Conservation (phyloP, 139 green algal genomes). For the Nannochloris sp. region DNA sequence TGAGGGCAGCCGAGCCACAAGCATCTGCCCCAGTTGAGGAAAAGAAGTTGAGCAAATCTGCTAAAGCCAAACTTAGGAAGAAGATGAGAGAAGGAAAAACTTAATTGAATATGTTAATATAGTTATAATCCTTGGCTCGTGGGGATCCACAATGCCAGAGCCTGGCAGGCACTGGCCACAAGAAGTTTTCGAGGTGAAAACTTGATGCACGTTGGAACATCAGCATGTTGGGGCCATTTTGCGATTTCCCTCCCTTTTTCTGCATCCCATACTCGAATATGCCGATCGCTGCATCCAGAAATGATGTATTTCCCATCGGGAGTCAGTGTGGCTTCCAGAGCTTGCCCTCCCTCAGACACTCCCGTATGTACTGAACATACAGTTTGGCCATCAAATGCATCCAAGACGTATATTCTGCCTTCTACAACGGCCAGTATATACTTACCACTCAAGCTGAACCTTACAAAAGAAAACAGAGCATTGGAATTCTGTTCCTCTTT, state of each 20-base stretch:
- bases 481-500: conserved; percentile 39
- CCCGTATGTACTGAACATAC: conserved; percentile 35
- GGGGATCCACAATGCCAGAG: conserved; percentile 73
- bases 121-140: neutral
- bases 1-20: conserved; percentile 6
- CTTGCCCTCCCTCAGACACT: conserved; percentile 30
- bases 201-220: conserved; percentile 51
- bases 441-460: conserved; percentile 76
- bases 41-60: conserved; percentile 23
- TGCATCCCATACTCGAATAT: conserved; percentile 58
- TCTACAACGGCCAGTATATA: conserved; percentile 57
- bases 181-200: conserved; percentile 66
- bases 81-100: conserved; percentile 33
- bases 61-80: conserved; percentile 29
- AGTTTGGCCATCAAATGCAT: conserved; percentile 61
- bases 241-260: conserved; percentile 46
- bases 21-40: conserved; percentile 6
- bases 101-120: conserved; percentile 11
- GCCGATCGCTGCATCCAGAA: conserved; percentile 57
- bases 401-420: conserved; percentile 64
- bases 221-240: conserved; percentile 51
- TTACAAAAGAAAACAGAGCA: conserved; percentile 47
- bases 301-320: conserved; percentile 71
- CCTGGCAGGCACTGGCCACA: conserved; percentile 60
- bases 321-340: conserved; percentile 66